Evolutionary conservation across 2,329 filamentous ascomycete genomes (phyloP), one percentile per base, ranked within the genome.

Genomic region (Aspergillus texensis): DNA sequence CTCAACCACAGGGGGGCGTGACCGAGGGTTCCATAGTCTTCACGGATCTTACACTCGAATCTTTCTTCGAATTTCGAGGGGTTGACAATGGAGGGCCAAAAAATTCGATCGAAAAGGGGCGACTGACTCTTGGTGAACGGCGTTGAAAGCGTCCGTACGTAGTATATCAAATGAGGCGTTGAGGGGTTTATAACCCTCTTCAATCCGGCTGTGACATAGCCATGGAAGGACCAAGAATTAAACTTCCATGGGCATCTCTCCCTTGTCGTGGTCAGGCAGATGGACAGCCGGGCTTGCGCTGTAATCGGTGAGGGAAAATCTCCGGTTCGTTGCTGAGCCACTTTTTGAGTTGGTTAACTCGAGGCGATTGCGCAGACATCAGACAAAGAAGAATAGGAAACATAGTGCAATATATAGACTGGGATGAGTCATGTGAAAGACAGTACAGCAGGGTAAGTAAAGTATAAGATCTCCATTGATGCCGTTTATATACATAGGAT

Each of bases 401-500:
- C 52, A 55, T 55, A 4, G 24, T 55, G 34, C 16, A 55, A 10
- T 2, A 19, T 1, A 21, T 39, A 55, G 32, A 24, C 19, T 21
- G 1, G 19, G n/a, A 52, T 10, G 6, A 24, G 28, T 30, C 48
- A n/a, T 52, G 26, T 16, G 9, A 34, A 52, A 34, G 16, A 32
- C 28, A n/a, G 36, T 14, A 48, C 14, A 56, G 48, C 21, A n/a
- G 16, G 34, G 50, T 24, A 56, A 19, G 34, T 16, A 36, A 36
- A 36, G 16, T 34, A 16, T 52, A n/a, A 36, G 30, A 50, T 54
- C 34, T 61, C 53, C 43, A 61, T 61, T 59, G 34, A 48, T 10
- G 26, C n/a, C 30, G 58, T 36, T 55, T 55, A 57, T 62, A 62
- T 62, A 58, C 58, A 62, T 32, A 30, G 48, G 14, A 48, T 34